Conservation (phyloP, 495 filamentous ascomycete species). For the Tuber brumale region DNA sequence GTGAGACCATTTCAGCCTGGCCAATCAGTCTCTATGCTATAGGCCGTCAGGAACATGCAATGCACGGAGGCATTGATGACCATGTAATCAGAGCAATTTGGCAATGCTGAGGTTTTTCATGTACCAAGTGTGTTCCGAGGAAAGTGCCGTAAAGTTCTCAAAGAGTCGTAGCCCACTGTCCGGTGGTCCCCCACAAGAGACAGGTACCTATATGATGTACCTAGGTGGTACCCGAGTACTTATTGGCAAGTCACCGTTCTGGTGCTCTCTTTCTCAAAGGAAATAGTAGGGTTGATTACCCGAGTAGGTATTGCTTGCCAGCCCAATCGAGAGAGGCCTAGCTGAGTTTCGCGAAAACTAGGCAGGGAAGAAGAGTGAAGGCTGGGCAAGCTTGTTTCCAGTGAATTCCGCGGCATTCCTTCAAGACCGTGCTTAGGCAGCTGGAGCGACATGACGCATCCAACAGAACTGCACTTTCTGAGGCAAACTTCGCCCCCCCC, state of each 20-base stretch:
- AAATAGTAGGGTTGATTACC: background rate
- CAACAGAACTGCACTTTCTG: background rate
- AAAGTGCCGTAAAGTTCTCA: background rate
- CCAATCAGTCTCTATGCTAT: constrained; percentile 13
- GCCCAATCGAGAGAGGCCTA: background rate
- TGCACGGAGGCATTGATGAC: constrained; percentile 21
- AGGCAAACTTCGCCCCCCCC: background rate
- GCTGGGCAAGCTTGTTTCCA: background rate
- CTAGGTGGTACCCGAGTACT: background rate
- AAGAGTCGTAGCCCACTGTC: background rate
- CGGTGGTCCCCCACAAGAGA: background rate
- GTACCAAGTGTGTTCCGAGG: background rate
- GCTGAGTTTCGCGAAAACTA: background rate
- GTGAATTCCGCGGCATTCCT: background rate
- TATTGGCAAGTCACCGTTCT: too few species aligned
- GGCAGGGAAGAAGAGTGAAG: background rate
- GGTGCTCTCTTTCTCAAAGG: background rate
- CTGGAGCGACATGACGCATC: background rate
- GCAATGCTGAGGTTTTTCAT: background rate
- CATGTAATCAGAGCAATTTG: background rate
- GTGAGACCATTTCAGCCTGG: constrained; percentile 27
- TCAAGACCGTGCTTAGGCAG: background rate
- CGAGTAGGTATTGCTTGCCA: background rate
- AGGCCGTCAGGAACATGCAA: constrained; percentile 32
- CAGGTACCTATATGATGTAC: background rate